Conservation (phyloP, 257 asterid species). For the Gynochthodes officinalis region DNA sequence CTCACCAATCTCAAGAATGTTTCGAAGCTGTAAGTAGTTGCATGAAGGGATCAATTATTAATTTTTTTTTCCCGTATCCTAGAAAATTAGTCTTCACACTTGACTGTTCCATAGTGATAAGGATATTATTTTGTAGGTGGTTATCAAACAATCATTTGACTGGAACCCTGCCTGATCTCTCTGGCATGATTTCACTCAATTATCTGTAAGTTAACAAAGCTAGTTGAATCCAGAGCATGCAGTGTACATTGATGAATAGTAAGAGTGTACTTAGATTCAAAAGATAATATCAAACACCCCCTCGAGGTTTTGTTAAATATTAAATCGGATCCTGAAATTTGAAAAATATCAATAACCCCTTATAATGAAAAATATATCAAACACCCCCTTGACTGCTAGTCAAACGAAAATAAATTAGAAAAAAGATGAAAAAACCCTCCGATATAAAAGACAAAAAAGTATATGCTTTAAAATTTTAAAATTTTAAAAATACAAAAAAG, state of each 20-base stretch:
- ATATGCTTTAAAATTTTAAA: no score
- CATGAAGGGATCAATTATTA: constrained; percentile 5
- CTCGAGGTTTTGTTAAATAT: no score
- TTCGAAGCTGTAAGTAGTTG: constrained; percentile 69
- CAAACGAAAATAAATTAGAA: no score
- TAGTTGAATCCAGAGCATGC: neutral
- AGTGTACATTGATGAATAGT: neutral
- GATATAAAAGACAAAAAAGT: no score
- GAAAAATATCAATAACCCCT: no score
- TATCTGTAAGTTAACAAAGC: constrained; percentile 52
- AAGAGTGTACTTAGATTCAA: neutral
- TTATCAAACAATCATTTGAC: constrained; percentile 62
- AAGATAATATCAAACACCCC: no score
- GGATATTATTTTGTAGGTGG: constrained; percentile 32
- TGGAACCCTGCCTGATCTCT: constrained; percentile 76
- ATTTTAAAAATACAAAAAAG: no score
- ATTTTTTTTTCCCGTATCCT: neutral
- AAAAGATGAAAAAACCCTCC: no score
- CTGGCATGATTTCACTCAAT: constrained; percentile 53
- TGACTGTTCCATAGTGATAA: neutral
- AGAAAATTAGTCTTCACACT: neutral
- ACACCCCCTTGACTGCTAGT: no score
- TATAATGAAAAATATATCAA: no score
- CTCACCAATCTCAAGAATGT: constrained; percentile 56
- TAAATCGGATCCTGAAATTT: no score